phyloP scores from a whole-genome alignment of 1,284 basidiomycete species.

The Irpex lacteus region DNA sequence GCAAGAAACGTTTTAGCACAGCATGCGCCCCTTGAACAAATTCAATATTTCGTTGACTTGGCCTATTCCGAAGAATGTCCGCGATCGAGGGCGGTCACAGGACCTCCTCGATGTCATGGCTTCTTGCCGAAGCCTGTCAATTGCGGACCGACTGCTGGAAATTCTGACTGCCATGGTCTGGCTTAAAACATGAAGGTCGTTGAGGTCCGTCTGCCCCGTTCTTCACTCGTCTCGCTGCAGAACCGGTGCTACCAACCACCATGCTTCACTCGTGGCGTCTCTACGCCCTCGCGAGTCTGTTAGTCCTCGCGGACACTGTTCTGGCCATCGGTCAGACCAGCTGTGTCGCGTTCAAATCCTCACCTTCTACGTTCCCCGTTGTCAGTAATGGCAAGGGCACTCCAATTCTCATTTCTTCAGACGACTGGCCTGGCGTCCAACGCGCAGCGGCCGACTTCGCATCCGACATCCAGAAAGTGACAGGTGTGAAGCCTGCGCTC shows the following conservation, averaged over 20 bases:
- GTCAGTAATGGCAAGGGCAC: conserved; percentile 43
- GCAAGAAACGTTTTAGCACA: neutral
- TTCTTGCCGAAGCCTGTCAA: neutral
- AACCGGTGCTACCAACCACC: neutral
- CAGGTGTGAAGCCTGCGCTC: conserved; percentile 47
- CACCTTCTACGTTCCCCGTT: conserved; percentile 36
- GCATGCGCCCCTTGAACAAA: neutral
- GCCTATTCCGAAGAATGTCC: conserved; percentile 1
- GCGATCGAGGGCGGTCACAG: conserved; percentile 10
- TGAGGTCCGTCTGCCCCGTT: neutral
- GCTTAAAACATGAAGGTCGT: neutral
- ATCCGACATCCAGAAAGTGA: conserved; percentile 59
- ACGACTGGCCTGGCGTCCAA: conserved; percentile 67
- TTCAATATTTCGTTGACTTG: neutral
- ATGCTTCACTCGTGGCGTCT: conserved; percentile 5
- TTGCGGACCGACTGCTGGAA: neutral
- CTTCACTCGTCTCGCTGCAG: neutral
- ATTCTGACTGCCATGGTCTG: neutral
- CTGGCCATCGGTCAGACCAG: conserved; percentile 32
- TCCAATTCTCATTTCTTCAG: conserved; percentile 48
- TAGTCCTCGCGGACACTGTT: conserved; percentile 16
- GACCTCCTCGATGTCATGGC: neutral
- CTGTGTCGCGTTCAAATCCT: conserved; percentile 30
- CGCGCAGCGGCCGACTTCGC: conserved; percentile 60
- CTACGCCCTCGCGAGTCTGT: conserved; percentile 12